Conservation (phyloP, 2,329 filamentous ascomycete species). For the Leptographium radiaticola region DNA sequence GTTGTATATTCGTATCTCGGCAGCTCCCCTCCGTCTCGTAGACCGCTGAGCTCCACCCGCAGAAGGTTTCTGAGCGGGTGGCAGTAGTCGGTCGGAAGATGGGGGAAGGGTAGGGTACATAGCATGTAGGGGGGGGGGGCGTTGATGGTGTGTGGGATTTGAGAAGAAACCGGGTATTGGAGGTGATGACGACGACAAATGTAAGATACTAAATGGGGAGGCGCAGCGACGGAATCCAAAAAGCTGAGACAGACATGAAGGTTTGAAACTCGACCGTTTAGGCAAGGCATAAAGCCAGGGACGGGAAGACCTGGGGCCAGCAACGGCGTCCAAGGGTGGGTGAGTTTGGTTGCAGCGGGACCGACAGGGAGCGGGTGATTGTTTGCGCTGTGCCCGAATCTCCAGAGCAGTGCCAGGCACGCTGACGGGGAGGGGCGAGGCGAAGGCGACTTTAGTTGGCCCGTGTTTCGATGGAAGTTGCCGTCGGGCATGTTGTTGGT, state of each 20-base stretch:
- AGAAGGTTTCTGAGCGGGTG: not conserved
- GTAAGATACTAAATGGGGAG: constrained; percentile 15
- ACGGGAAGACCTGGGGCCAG: not conserved
- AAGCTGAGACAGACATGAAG: constrained; percentile 27
- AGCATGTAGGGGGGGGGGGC: no score
- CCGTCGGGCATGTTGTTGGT: not conserved
- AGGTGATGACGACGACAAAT: constrained; percentile 5
- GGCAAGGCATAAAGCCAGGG: not conserved
- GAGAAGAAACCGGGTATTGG: not conserved
- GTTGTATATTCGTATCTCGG: not conserved
- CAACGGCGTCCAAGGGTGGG: not conserved
- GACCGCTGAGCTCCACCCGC: not conserved
- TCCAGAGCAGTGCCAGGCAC: not conserved
- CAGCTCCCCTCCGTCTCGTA: not conserved
- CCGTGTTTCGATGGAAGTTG: not conserved
- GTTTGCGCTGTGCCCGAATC: no score
- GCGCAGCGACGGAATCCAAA: constrained; percentile 22
- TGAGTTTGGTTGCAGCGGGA: not conserved
- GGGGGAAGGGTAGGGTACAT: no score
- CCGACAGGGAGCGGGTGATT: no score
- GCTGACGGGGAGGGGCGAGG: not conserved
- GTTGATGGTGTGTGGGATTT: not conserved
- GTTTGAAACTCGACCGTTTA: constrained; percentile 22
- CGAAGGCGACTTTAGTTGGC: not conserved
- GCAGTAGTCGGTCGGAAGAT: not conserved